phyloP scores from a whole-genome alignment of 192 early-diverging fungal species.

The Linnemannia schmuckeri region DNA sequence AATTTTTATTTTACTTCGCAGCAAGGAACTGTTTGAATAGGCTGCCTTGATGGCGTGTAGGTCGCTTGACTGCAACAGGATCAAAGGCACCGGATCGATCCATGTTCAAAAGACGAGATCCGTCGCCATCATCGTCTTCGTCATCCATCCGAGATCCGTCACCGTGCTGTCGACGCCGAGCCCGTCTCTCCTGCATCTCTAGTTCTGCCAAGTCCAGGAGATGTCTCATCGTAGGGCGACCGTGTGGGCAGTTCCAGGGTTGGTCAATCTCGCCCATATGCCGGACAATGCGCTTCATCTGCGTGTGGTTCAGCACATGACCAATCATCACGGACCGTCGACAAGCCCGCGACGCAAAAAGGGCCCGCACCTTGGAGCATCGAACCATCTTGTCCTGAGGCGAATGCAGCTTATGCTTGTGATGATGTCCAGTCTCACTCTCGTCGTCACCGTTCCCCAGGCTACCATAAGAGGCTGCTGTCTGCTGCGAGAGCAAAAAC shows the following conservation, averaged over 20 bases:
- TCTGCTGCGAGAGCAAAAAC: constrained; percentile 59
- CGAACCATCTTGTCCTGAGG: constrained; percentile 67
- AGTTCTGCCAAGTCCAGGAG: constrained; percentile 66
- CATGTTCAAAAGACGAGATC: neutral
- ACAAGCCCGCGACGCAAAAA: constrained; percentile 95
- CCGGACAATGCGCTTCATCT: constrained; percentile 86
- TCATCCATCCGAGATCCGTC: neutral
- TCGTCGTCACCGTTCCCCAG: constrained; percentile 29
- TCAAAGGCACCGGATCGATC: constrained; percentile 25
- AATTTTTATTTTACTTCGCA: neutral
- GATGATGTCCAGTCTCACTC: constrained; percentile 38
- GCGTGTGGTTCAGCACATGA: constrained; percentile 70
- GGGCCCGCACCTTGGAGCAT: constrained; percentile 75
- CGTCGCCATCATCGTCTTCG: neutral
- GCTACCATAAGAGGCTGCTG: constrained; percentile 4
- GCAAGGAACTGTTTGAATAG: constrained; percentile 43
- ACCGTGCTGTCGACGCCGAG: neutral
- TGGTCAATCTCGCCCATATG: constrained; percentile 91
- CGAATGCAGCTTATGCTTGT: constrained; percentile 16
- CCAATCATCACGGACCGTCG: constrained; percentile 95
- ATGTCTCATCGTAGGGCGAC: constrained; percentile 95
- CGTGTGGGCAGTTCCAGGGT: constrained; percentile 99
- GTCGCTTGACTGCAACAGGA: constrained; percentile 40
- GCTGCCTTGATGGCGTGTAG: constrained; percentile 36
- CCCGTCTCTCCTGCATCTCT: constrained; percentile 30